phyloP scores from a whole-genome alignment of 192 early-diverging fungal genomes.

The Irineochytrium annulatum region DNA sequence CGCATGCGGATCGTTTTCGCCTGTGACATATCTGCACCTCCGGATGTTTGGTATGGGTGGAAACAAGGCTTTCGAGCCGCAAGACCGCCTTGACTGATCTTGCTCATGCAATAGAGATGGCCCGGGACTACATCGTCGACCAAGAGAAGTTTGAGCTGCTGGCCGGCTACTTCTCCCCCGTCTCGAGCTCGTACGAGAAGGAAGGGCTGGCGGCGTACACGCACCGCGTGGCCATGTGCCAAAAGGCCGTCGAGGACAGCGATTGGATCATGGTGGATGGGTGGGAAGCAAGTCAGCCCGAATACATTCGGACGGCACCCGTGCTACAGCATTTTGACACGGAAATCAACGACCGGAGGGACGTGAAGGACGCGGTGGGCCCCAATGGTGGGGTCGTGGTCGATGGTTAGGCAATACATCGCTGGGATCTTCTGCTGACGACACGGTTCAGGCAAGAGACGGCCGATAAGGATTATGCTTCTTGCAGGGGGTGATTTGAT shows the following conservation, averaged over 20 bases:
- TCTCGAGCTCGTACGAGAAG: constrained; percentile 91
- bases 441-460: constrained; percentile 42
- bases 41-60: constrained; percentile 89
- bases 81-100: neutral
- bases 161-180: constrained; percentile 96
- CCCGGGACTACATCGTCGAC: constrained; percentile 77
- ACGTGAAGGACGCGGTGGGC: constrained; percentile 1
- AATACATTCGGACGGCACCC: constrained; percentile 78
- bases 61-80: neutral
- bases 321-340: constrained; percentile 92
- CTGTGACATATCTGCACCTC: constrained; percentile 94
- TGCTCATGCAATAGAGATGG: constrained; percentile 70
- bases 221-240: constrained; percentile 92
- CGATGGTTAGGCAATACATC: neutral
- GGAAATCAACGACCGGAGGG: constrained; percentile 6
- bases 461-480: constrained; percentile 79
- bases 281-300: constrained; percentile 82
- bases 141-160: constrained; percentile 77
- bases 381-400: neutral
- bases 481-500: constrained; percentile 97
- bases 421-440: neutral
- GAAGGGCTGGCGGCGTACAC: constrained; percentile 80
- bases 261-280: constrained; percentile 95
- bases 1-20: constrained; percentile 95
- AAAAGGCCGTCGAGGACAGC: constrained; percentile 74